phyloP scores from a whole-genome alignment of 768 basidiomycete genomes.

The Tylopilus plumbeoviolaceoides region DNA sequence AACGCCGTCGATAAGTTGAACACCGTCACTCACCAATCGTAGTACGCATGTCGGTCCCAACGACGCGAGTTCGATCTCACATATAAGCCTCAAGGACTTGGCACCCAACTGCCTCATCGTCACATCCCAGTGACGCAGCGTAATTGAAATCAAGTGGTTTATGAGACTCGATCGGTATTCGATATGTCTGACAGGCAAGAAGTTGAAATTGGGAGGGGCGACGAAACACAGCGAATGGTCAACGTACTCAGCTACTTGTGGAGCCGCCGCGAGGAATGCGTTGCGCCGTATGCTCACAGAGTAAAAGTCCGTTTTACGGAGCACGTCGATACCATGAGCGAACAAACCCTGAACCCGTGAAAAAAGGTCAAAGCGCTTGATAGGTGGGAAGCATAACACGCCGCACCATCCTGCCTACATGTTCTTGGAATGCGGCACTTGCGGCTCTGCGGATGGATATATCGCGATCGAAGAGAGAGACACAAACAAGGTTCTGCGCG shows the following conservation, averaged over 20 bases:
- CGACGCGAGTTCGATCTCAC: conserved; percentile 50
- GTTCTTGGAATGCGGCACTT: conserved; percentile 97
- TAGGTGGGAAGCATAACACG: neutral
- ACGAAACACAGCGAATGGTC: conserved; percentile 3
- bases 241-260: conserved; percentile 81
- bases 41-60: conserved; percentile 48
- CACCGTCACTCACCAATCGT: conserved; percentile 48
- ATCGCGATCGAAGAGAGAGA: conserved; percentile 89
- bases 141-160: conserved; percentile 68
- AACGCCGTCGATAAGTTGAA: conserved; percentile 8
- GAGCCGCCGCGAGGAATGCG: conserved; percentile 81
- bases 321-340: conserved; percentile 90
- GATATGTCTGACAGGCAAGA: conserved; percentile 49
- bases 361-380: conserved; percentile 11
- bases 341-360: conserved; percentile 65
- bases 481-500: conserved; percentile 68
- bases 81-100: conserved; percentile 67
- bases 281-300: conserved; percentile 82
- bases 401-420: conserved; percentile 88
- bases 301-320: conserved; percentile 92
- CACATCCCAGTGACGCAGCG: conserved; percentile 86
- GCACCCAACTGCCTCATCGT: conserved; percentile 76
- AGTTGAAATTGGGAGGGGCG: conserved; percentile 5
- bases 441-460: conserved; percentile 92
- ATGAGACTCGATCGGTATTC: conserved; percentile 72